Evolutionary conservation across 1,139 yeast species (phyloP).

Genomic region (Hyphopichia buzzinii): DNA sequence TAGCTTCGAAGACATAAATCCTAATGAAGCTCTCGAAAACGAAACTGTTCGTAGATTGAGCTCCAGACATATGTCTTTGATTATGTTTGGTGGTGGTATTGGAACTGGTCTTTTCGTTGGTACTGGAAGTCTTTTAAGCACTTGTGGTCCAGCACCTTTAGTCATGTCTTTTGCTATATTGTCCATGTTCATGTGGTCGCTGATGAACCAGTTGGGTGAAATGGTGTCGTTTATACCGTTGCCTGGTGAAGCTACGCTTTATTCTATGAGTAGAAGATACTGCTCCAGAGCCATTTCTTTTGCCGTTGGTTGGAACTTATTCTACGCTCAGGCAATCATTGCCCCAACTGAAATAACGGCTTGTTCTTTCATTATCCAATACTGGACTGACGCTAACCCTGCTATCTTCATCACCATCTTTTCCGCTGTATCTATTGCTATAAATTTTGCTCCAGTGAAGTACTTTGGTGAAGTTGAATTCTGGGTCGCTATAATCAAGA

Average conservation of each 20-base stretch:
- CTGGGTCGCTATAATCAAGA: slow-evolving; percentile 8
- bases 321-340: slow-evolving; percentile 36
- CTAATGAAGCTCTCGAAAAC: neutral
- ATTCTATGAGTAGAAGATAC: slow-evolving; percentile 40
- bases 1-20: neutral
- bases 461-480: slow-evolving; percentile 11
- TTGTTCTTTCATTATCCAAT: slow-evolving; percentile 38
- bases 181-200: slow-evolving; percentile 43
- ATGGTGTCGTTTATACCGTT: slow-evolving; percentile 50
- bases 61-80: slow-evolving; percentile 12
- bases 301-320: slow-evolving; percentile 38
- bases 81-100: slow-evolving; percentile 25
- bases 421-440: slow-evolving; percentile 3
- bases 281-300: slow-evolving; percentile 41
- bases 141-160: slow-evolving; percentile 42
- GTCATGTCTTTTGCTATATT: slow-evolving; percentile 38
- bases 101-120: slow-evolving; percentile 34
- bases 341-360: slow-evolving; percentile 41
- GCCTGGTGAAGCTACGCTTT: slow-evolving; percentile 21
- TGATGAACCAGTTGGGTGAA: slow-evolving; percentile 50
- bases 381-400: slow-evolving; percentile 38
- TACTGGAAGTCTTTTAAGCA: slow-evolving; percentile 33
- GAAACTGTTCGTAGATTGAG: neutral
- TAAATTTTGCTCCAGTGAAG: slow-evolving; percentile 8
- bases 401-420: slow-evolving; percentile 12